Evolutionary conservation across 2,329 filamentous ascomycete genomes (phyloP), one percentile per base, ranked within the genome.

Genomic region (Cytospora paraplurivora): DNA sequence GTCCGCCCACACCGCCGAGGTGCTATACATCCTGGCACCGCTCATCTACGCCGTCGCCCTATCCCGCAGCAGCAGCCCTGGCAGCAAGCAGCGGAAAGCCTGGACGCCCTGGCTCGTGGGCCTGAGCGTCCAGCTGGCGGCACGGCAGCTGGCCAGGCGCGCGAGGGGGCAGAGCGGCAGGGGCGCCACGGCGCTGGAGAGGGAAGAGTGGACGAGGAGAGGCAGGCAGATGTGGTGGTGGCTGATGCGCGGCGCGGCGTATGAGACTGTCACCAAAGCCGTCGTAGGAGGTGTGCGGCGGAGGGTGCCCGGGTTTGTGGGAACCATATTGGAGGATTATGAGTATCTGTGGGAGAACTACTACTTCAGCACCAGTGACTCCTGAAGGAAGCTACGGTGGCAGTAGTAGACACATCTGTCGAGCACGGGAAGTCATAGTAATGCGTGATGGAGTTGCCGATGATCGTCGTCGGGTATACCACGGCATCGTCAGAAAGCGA

Each of bases 271-370:
- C 65, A 96, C 92, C 55, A 91, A 91, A 76, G 85, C 86, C 5
- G 76, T 94, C 15, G 88, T 94, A 8, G 81, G 81, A 35, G 89
- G 88, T 71, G 83, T 97, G 68, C 88, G 87, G 68, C 89, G 88
- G 72, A 88, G 90, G 59, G 82, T 97, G 76, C 85, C 96, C 54
- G 88, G 90, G 68, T 85, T 99, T 73, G 82, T 97, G 32, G 90
- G 88, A 10, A 92, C 91, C 63, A 89, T 99, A 53, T 77, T 98
- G 67, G 93, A 97, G 74, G 95, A 99, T 75, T 99, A 99, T 74
- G 92, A 97, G 76, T 98, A 96, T 75, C 81, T 99, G 37, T 99
- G 95, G 95, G 93, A 97, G 77, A 93, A 96, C 71, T 98, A 97
- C 76, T 96, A 98, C 77, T 99, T 98, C 76, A 86, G 84, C 74